phyloP scores from a whole-genome alignment of 495 filamentous ascomycete genomes.

The Neurospora sp. region DNA sequence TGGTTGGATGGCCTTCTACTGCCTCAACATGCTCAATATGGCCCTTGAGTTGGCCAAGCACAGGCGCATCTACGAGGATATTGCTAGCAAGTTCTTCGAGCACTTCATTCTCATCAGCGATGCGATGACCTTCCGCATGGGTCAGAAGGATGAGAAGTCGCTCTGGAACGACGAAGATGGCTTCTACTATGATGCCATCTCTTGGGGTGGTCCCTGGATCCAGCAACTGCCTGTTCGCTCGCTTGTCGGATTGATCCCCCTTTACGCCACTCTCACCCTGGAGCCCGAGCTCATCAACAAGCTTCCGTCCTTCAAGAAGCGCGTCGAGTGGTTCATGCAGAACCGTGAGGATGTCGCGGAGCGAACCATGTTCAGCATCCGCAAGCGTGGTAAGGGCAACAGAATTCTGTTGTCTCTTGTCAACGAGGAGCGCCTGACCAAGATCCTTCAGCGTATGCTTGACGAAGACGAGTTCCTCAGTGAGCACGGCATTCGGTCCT shows the following conservation, averaged over 20 bases:
- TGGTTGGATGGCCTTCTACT: constrained; percentile 98
- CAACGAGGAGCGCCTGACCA: constrained; percentile 74
- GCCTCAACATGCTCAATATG: constrained; percentile 91
- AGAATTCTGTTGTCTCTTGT: constrained; percentile 78
- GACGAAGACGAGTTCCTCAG: constrained; percentile 90
- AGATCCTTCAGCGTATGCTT: constrained; percentile 83
- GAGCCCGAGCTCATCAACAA: constrained; percentile 89
- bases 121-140: constrained; percentile 85
- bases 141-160: constrained; percentile 64
- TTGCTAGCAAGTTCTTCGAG: constrained; percentile 97
- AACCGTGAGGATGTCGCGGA: constrained; percentile 76
- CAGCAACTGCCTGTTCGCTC: constrained; percentile 88
- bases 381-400: constrained; percentile 77
- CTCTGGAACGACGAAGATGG: constrained; percentile 92
- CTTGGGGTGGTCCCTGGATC: constrained; percentile 84
- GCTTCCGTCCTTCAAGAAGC: constrained; percentile 87
- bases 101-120: constrained; percentile 97
- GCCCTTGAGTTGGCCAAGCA: constrained; percentile 90
- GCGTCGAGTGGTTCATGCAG: constrained; percentile 86
- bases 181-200: constrained; percentile 98
- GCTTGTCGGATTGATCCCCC: constrained; percentile 83
- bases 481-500: constrained; percentile 80
- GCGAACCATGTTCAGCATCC: constrained; percentile 86
- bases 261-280: constrained; percentile 83
- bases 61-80: constrained; percentile 92